Conservation (phyloP, 140 eudicot genomes). For the Eryngium alpinum region DNA sequence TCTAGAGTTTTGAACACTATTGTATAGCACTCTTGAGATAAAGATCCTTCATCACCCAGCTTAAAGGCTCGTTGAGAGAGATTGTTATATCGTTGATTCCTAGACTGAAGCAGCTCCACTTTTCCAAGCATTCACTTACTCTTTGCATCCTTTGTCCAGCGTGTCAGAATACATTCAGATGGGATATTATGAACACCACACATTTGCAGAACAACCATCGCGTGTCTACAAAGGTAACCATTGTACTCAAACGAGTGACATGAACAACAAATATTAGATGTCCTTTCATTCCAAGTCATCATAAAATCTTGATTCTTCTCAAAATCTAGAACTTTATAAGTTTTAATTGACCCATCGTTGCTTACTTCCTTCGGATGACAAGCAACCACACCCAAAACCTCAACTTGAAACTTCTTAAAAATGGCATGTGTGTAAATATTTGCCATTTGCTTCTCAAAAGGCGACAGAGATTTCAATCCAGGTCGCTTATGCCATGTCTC, state of each 20-base stretch:
- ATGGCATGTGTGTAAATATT: slow-evolving; percentile 27
- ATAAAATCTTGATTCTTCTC: slow-evolving; percentile 23
- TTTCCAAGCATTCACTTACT: slow-evolving; percentile 17
- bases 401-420: slow-evolving; percentile 36
- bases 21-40: slow-evolving; percentile 31
- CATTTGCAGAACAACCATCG: slow-evolving; percentile 35
- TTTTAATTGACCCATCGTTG: slow-evolving; percentile 18
- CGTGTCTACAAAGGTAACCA: slow-evolving; percentile 40
- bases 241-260: slow-evolving; percentile 32
- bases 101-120: slow-evolving; percentile 20
- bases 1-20: slow-evolving; percentile 25
- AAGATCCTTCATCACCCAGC: slow-evolving; percentile 35
- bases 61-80: slow-evolving; percentile 27
- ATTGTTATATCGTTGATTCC: slow-evolving; percentile 22
- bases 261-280: slow-evolving; percentile 28
- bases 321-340: slow-evolving; percentile 32
- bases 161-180: slow-evolving; percentile 27
- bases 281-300: slow-evolving; percentile 23
- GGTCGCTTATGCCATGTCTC: slow-evolving; percentile 33
- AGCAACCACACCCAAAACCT: slow-evolving; percentile 41
- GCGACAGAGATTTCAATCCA: slow-evolving; percentile 34
- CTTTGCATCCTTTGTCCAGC: slow-evolving; percentile 43
- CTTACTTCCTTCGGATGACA: slow-evolving; percentile 31
- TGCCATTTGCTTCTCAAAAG: slow-evolving; percentile 33
- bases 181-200: slow-evolving; percentile 32